These are phyloP conservation scores for Globomyces pollinis-pini DNA, from an alignment of 192 early-diverging fungal genomes.

Conservation along the genomic window DNA sequence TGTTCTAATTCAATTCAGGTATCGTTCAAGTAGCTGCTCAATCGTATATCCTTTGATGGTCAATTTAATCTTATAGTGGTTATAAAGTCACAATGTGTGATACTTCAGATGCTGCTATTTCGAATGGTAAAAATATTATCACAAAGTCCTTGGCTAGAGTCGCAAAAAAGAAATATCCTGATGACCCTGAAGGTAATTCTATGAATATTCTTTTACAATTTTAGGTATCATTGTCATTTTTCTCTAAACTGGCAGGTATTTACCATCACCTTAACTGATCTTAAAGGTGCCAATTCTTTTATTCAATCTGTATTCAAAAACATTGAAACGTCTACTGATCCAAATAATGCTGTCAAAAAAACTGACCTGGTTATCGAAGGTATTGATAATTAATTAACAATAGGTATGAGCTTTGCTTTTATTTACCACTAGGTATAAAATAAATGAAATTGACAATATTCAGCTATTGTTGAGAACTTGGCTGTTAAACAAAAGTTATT, in stretches of 20 bases:
- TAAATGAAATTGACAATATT: too few species aligned
- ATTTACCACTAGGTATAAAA: too few species aligned
- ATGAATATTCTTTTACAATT: too few species aligned
- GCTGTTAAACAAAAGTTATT: conserved; percentile 81
- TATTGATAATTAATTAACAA: too few species aligned
- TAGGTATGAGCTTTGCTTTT: too few species aligned
- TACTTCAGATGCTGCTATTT: conserved; percentile 57
- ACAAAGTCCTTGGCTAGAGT: conserved; percentile 73
- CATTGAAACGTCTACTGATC: conserved; percentile 60
- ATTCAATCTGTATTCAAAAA: conserved; percentile 64
- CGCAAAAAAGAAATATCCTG: conserved; percentile 82
- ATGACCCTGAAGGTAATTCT: conserved; percentile 51
- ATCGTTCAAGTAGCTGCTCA: conserved; percentile 86
- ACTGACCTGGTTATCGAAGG: conserved; percentile 86
- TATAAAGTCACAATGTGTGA: conserved; percentile 73
- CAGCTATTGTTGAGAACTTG: conserved; percentile 95
- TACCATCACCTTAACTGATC: too few species aligned
- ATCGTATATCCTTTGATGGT: too few species aligned
- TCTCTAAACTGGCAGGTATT: too few species aligned
- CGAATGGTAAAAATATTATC: conserved; percentile 79
- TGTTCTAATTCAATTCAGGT: too few species aligned
- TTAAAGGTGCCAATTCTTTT: too few species aligned
- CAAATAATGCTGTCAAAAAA: conserved; percentile 46
- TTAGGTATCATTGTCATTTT: too few species aligned
- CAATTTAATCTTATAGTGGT: too few species aligned